Base-by-base conservation (phyloP, 192 early-diverging fungal genomes). In the Coemansia sp. region DNA sequence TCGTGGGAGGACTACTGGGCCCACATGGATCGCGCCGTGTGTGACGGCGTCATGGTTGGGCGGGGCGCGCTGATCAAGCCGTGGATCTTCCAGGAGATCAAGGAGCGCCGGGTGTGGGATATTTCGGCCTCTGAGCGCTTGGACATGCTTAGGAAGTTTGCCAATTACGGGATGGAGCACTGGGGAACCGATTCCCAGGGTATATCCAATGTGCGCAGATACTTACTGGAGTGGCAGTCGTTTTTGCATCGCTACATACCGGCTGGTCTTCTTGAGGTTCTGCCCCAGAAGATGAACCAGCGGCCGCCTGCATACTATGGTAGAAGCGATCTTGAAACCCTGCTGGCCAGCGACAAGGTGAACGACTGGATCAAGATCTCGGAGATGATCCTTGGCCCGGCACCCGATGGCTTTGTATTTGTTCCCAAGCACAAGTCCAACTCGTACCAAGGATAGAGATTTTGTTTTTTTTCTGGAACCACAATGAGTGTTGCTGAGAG, bases 81-180 rank as follows among this genome's bases (percentile, higher is more conserved):
- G 5, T 99, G 97, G 97, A 87, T 99, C 2, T 98, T 99, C 76
- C 87, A 85, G 5, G 97, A 99, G 71, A 97, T 99, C 67, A 89
- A 92, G 64, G 88, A 91, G 42, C 87, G 89, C 52, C 78, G 87
- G 15, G 86, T 94, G 61, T 97, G 91, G 89, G 97, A 99, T 68
- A 99, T 99, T 62, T 90, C 90, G 36, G 86, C 93, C 1, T 63
- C 78, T 6, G 96, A 99, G 83, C 90, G 97, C 16, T 86, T 99
- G 51, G 97, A 96, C 58, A 91, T 99, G 42, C 74, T 99, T 63
- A 88, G 88, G 64, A 72, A 88, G 46, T 99, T 90, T 85, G 88
- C 88, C 12, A 67, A 88, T 22, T 94, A 86, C 72, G 97, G 96
- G n/a, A 76, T 98, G 54, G 97, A 98, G 74, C 91, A 95, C 69